These are phyloP conservation scores for Sclerotinia sclerotiorum DNA, from an alignment of 2,329 filamentous ascomycete genomes.

Conservation along the genomic window DNA sequence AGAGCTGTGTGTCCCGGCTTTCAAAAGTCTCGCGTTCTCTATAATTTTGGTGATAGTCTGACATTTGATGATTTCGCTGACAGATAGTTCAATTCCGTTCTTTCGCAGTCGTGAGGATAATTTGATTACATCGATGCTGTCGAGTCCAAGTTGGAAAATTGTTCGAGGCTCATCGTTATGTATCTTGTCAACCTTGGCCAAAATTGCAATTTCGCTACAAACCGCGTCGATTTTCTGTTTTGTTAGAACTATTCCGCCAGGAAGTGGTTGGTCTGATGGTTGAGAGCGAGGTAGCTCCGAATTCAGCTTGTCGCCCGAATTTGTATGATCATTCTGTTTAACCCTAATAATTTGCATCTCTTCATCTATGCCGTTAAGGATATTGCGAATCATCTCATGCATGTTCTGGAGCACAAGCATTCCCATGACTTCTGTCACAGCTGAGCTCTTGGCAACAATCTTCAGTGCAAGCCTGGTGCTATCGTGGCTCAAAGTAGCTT, in stretches of 20 bases:
- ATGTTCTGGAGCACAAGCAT: conserved; percentile 47
- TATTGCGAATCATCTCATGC: conserved; percentile 34
- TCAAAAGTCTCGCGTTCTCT: conserved; percentile 29
- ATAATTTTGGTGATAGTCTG: conserved; percentile 67
- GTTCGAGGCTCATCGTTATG: conserved; percentile 59
- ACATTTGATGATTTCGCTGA: conserved; percentile 75
- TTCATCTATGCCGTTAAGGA: background rate
- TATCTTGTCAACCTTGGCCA: conserved; percentile 55
- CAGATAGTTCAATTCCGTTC: conserved; percentile 58
- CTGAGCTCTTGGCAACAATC: conserved; percentile 56
- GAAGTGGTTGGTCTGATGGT: conserved; percentile 44
- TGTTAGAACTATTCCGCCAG: conserved; percentile 47
- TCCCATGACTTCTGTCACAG: conserved; percentile 42
- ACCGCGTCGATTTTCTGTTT: conserved; percentile 48
- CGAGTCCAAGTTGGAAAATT: conserved; percentile 79
- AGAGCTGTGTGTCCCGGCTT: conserved; percentile 3
- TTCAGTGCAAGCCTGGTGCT: conserved; percentile 53
- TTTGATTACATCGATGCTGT: conserved; percentile 91
- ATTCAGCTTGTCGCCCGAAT: too few relatives aligned
- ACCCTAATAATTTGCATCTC: background rate
- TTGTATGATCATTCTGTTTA: background rate
- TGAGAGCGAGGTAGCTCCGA: background rate
- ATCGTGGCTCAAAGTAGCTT: conserved; percentile 57
- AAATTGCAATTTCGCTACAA: conserved; percentile 59
- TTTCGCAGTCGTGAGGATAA: conserved; percentile 70